These are phyloP conservation scores for Russula lepida DNA, from an alignment of 768 basidiomycete species.

Conservation along the genomic window DNA sequence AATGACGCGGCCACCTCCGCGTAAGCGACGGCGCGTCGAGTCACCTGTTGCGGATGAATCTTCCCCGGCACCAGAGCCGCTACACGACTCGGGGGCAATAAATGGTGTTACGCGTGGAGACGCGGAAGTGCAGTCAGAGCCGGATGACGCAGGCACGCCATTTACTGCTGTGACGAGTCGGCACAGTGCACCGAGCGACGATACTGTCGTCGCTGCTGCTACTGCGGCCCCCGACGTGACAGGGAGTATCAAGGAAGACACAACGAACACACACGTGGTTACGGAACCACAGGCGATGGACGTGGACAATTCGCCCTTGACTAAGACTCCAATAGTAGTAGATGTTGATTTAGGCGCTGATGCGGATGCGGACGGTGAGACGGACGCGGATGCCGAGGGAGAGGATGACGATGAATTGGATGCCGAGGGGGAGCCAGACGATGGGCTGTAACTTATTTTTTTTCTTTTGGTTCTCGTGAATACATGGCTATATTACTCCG, in stretches of 20 bases:
- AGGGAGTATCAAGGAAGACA: constrained; percentile 3
- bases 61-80: constrained; percentile 8
- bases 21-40: constrained; percentile 28
- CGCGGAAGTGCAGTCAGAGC: constrained; percentile 41
- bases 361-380: constrained; percentile 35
- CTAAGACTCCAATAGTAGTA: not conserved
- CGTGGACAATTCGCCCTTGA: constrained; percentile 23
- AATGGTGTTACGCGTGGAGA: not conserved
- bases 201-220: constrained; percentile 40
- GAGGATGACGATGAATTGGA: constrained; percentile 29
- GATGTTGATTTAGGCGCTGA: constrained; percentile 1
- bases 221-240: not conserved
- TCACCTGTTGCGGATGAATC: constrained; percentile 24
- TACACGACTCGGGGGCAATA: not conserved
- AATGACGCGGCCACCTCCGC: constrained; percentile 14
- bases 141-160: constrained; percentile 40
- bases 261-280: constrained; percentile 1
- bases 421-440: constrained; percentile 29
- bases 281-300: constrained; percentile 4
- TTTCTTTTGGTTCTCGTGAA: constrained; percentile 3
- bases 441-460: constrained; percentile 19
- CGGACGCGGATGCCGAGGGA: constrained; percentile 36
- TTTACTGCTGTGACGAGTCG: constrained; percentile 40
- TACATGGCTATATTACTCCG: constrained; percentile 13
- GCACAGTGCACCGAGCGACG: constrained; percentile 52